Conservation (phyloP, 176 grass and related monocot species). For the Oryza meyeriana region DNA sequence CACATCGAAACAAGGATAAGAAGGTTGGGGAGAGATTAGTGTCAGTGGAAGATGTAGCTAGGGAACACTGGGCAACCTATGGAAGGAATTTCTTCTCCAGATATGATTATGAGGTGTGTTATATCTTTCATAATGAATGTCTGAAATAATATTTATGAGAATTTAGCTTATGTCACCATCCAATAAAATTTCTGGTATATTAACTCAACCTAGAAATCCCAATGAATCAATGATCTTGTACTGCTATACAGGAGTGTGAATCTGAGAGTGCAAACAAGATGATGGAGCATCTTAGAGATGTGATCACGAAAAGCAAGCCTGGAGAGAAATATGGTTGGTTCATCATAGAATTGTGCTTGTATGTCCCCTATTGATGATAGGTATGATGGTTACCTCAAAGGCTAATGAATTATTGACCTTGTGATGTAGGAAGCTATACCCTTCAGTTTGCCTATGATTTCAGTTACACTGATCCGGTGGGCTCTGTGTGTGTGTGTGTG, state of each 20-base stretch:
- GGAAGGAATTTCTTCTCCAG: constrained; percentile 93
- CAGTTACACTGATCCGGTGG: constrained; percentile 81
- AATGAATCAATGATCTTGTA: background rate
- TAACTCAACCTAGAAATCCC: background rate
- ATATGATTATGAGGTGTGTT: constrained; percentile 92
- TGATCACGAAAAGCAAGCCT: constrained; percentile 54
- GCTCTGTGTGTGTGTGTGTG: background rate
- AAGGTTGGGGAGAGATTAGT: constrained; percentile 73
- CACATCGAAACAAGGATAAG: constrained; percentile 69
- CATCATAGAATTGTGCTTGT: background rate
- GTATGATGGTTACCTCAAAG: background rate
- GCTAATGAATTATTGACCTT: constrained; percentile 7
- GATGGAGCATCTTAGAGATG: constrained; percentile 68
- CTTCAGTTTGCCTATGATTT: constrained; percentile 90
- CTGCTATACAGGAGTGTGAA: constrained; percentile 57
- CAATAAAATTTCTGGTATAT: background rate
- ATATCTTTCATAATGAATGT: background rate
- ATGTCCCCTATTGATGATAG: background rate
- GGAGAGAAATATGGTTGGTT: constrained; percentile 68
- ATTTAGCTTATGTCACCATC: background rate
- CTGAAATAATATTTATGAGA: background rate
- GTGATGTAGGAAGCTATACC: constrained; percentile 56
- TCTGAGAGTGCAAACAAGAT: constrained; percentile 74
- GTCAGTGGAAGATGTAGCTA: constrained; percentile 83
- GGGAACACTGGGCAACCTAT: constrained; percentile 87